Evolutionary conservation across 768 basidiomycete species (phyloP), one percentile per base, ranked within the genome.

Genomic region (Cubamyces sp.): DNA sequence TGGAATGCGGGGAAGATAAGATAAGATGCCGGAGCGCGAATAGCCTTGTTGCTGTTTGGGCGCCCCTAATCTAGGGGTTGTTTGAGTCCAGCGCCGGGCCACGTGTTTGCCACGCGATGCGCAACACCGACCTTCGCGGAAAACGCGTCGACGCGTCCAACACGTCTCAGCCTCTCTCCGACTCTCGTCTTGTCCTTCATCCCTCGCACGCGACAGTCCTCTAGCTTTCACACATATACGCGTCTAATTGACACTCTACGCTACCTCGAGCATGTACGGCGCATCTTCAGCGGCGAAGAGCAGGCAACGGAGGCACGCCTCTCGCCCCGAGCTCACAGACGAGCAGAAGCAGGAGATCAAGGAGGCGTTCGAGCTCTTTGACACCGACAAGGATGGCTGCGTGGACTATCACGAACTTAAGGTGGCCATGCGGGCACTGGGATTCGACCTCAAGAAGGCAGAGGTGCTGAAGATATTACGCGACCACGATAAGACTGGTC

Each of bases 351-450:
- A 94, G 69, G 97, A 99, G 76, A 96, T 98, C 57, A 95, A 95
- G 75, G 97, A 99, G 71, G 97, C 97, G 0, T 99, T 99, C 71
- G 96, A 98, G 75, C 87, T 99, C 57, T 99, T 99, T 73, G 97
- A 99, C 78, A 92, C 95, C 47, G 97, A 99, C 83, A 97, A 98
- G 80, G 97, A 99, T 71, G 93, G 93, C 37, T 87, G 84, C 54
- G 81, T 98, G 59, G 97, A 98, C 78, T 98, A 98, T 77, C 97
- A 99, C 78, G 97, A 99, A 74, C 84, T 98, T 70, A 99, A 98
- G 76, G 97, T 99, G 70, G 95, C 96, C 54, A 96, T 99, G 93
- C 85, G 97, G 47, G 97, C 97, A 1, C 78, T 99, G 61, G 97
- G 97, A 1, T 98, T 98, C 73, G 97, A 98, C 74, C 74, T 97